Conservation (phyloP, 805 yeast species). For the Myxozyma lipomycoides region DNA sequence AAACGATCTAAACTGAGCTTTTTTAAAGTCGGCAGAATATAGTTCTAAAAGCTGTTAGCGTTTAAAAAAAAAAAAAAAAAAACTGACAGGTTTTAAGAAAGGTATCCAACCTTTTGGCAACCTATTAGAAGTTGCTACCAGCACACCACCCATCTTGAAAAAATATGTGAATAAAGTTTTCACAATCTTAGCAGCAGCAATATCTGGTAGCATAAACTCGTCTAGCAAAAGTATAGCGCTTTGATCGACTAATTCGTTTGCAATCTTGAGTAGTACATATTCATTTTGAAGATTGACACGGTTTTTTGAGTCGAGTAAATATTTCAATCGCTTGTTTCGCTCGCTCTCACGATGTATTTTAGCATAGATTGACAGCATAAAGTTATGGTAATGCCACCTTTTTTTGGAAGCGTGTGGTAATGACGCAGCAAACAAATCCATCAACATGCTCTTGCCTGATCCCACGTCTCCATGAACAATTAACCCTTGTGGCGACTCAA, state of each 20-base stretch:
- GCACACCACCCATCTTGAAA: conserved; percentile 69
- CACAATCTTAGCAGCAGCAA: conserved; percentile 67
- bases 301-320: conserved; percentile 29
- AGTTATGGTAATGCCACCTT: conserved; percentile 68
- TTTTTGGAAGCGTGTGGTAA: conserved; percentile 60
- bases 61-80: not conserved
- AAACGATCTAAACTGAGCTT: conserved; percentile 54
- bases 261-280: conserved; percentile 60
- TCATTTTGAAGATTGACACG: conserved; percentile 49
- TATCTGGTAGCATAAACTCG: conserved; percentile 74
- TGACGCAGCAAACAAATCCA: conserved; percentile 66
- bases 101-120: conserved; percentile 50
- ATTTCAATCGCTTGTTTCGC: not conserved
- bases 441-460: conserved; percentile 68
- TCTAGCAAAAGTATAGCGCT: conserved; percentile 61
- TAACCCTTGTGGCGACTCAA: conserved; percentile 62
- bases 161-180: conserved; percentile 62
- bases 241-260: conserved; percentile 55
- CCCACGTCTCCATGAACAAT: conserved; percentile 52
- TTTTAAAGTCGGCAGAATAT: conserved; percentile 62
- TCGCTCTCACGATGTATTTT: conserved; percentile 48
- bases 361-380: conserved; percentile 62
- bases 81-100: not conserved
- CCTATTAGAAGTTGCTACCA: conserved; percentile 70
- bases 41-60: conserved; percentile 37